A percentile compares a stretch with the other conserved stretches of the same genome.
These are phyloP conservation scores for Euryodendron excelsum DNA, from an alignment of 148 eudicot genomes.

Conservation along the genomic window DNA sequence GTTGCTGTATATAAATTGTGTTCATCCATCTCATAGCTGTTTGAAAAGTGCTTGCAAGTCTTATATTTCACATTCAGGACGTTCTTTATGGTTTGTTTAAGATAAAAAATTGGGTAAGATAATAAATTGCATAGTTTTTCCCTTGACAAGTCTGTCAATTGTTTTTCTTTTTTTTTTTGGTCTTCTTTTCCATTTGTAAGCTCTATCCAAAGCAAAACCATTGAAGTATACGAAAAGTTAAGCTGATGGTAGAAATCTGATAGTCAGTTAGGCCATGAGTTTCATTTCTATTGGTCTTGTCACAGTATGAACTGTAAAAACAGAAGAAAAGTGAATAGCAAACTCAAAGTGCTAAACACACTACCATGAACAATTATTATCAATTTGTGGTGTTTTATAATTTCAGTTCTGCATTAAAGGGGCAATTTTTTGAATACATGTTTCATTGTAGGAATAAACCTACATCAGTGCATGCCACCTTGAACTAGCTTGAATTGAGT, in stretches of 20 bases:
- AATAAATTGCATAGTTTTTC: too few species aligned
- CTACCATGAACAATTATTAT: background rate
- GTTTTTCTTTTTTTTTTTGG: too few species aligned
- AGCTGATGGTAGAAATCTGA: background rate
- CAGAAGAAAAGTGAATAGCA: background rate
- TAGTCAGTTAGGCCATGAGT: background rate
- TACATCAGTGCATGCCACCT: background rate
- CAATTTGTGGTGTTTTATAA: background rate
- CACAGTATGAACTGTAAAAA: background rate
- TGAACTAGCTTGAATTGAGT: slow-evolving; percentile 21
- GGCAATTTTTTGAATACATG: slow-evolving; percentile 7
- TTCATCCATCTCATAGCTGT: background rate
- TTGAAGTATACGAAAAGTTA: background rate
- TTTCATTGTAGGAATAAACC: background rate
- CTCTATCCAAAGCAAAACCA: too few species aligned
- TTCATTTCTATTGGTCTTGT: background rate
- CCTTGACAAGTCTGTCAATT: too few species aligned
- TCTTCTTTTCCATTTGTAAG: too few species aligned
- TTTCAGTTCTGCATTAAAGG: background rate
- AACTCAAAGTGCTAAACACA: background rate
- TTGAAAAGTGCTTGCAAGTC: background rate
- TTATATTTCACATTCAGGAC: background rate
- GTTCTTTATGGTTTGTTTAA: background rate
- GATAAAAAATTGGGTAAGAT: too few species aligned
- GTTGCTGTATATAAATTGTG: background rate